Evolutionary conservation across 768 basidiomycete species (phyloP), one percentile per base, ranked within the genome.

Genomic region (Cantharellus cinnabarinus): DNA sequence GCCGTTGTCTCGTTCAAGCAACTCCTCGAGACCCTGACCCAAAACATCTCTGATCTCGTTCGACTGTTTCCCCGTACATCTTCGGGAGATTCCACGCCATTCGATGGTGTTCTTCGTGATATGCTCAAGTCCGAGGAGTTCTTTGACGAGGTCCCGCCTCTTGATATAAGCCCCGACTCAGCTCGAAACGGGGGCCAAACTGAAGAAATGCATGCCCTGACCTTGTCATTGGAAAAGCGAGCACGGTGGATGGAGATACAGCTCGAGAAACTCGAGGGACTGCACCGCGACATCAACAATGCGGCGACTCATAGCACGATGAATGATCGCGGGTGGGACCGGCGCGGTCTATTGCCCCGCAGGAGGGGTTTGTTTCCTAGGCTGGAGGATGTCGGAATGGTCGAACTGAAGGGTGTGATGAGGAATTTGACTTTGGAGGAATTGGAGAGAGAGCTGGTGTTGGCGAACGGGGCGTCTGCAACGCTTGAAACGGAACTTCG

Each of bases 171-270:
- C 20, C 72, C 74, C 37, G 71, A 75, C 20, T 10, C 7, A 37
- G 52, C 52, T 10, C 14, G 14, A 10, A 14, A 10, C 52, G 35
- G 35, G 10, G 78, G 75, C 34, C 82, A 79, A 64, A 85, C 88
- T 62, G 86, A 89, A 65, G 88, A 91, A 66, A 87, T 90, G 4
- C 85, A 83, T 2, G 83, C 83, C 15, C 71, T 90, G 61, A 90
- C 87, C 2, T 72, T 83, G 55, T 87, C 86, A 4, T 76, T 91
- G 51, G 87, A 89, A 67, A 81, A 85, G 62, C 83, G 89, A n/a
- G 89, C 88, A 14, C 76, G 85, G 50, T 91, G 88, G 86, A 89
- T 91, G 85, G 87, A 90, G 69, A 84, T 88, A 29, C 88, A 89
- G 68, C 70, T 91, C 15, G 85, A 85, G 0, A 89, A 90, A 67